Conservation (phyloP, 192 early-diverging fungal genomes). For the Martensiomyces pterosporus region DNA sequence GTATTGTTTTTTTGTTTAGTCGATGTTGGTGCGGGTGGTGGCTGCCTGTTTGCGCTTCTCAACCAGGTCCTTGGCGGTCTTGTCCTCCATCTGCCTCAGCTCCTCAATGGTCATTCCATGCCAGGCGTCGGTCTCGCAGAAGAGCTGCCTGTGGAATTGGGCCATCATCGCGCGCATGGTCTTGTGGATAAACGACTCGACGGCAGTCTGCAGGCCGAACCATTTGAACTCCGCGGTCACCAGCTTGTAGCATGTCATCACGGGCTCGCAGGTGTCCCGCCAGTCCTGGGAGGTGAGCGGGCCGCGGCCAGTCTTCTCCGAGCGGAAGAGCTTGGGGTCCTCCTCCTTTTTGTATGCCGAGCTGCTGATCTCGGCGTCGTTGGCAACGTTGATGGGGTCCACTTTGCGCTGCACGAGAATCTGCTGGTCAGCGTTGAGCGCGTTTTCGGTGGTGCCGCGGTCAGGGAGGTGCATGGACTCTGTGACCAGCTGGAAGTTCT, state of each 20-base stretch:
- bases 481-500: slow-evolving; percentile 65
- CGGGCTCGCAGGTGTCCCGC: slow-evolving; percentile 61
- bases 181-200: slow-evolving; percentile 63
- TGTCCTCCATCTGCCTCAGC: slow-evolving; percentile 61
- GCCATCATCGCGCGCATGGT: slow-evolving; percentile 56
- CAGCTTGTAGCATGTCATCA: slow-evolving; percentile 82
- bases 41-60: slow-evolving; percentile 45
- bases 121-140: slow-evolving; percentile 75
- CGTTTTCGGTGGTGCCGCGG: slow-evolving; percentile 69
- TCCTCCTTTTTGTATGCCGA: slow-evolving; percentile 57
- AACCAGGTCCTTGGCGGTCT: slow-evolving; percentile 61
- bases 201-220: slow-evolving; percentile 65
- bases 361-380: slow-evolving; percentile 53
- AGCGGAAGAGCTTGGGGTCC: slow-evolving; percentile 62
- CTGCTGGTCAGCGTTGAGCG: slow-evolving; percentile 40
- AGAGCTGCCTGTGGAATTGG: slow-evolving; percentile 73
- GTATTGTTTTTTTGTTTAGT: slow-evolving; percentile 2
- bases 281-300: slow-evolving; percentile 57
- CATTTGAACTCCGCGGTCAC: slow-evolving; percentile 74
- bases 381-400: slow-evolving; percentile 62
- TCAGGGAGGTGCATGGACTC: slow-evolving; percentile 71
- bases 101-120: slow-evolving; percentile 71
- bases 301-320: slow-evolving; percentile 65
- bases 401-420: slow-evolving; percentile 62
- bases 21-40: slow-evolving; percentile 31